Conservation (phyloP, 371 early-diverging fungal species). For the Mortierella sp. region DNA sequence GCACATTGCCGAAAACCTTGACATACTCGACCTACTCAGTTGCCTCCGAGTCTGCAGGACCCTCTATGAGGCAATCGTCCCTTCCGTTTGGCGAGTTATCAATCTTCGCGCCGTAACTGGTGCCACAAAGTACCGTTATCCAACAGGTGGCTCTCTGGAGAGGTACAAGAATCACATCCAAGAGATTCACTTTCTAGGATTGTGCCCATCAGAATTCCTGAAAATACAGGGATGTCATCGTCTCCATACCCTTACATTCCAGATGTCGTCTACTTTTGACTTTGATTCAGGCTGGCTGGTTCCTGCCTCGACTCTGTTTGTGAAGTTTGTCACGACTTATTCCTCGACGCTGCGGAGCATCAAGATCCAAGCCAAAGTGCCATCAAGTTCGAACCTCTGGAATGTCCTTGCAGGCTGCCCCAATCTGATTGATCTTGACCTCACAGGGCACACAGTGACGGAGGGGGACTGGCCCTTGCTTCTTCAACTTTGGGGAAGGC, state of each 20-base stretch:
- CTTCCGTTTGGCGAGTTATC: neutral
- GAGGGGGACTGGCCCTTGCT: neutral
- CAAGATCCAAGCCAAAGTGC: neutral
- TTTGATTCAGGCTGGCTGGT: neutral
- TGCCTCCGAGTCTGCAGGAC: neutral
- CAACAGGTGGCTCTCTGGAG: neutral
- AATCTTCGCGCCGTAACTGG: neutral
- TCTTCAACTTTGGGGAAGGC: neutral
- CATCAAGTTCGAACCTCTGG: neutral
- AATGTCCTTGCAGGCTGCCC: neutral
- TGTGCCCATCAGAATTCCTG: neutral
- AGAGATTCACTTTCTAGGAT: neutral
- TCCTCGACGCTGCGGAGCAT: neutral
- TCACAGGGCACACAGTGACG: neutral
- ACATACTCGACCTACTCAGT: neutral
- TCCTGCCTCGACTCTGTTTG: neutral
- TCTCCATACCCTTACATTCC: neutral
- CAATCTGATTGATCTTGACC: neutral
- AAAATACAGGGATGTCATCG: neutral
- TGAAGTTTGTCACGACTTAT: neutral
- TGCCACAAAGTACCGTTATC: neutral
- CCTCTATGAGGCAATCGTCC: neutral
- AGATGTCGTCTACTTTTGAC: neutral
- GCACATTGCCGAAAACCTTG: neutral
- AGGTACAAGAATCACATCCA: neutral